Percentiles rank a stretch among this genome's conserved stretches.
phyloP scores from a whole-genome alignment of 768 basidiomycete genomes.

The Lentinula sp. region DNA sequence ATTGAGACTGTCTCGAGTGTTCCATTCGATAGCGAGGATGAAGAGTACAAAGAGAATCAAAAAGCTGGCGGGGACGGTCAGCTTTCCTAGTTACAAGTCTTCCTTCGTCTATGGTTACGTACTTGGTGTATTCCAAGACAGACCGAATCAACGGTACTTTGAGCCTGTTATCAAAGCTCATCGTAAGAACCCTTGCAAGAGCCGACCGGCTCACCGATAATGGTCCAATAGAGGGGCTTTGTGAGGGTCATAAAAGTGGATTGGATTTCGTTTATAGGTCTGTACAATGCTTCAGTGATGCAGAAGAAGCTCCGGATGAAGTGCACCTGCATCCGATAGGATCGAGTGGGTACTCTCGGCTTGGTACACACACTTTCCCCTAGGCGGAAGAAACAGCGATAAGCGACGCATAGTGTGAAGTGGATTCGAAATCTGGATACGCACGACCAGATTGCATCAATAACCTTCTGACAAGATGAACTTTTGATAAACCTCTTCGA shows the following conservation, averaged over 20 bases:
- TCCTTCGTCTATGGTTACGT: conserved; percentile 9
- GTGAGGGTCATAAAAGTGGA: conserved; percentile 93
- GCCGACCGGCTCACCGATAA: conserved; percentile 58
- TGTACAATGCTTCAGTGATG: conserved; percentile 20
- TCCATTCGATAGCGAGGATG: conserved; percentile 73
- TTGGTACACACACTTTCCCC: conserved; percentile 89
- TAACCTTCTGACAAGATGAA: conserved; percentile 85
- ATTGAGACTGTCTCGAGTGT: conserved; percentile 57
- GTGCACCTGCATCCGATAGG: conserved; percentile 69
- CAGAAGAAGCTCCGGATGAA: not conserved
- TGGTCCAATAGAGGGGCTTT: conserved; percentile 93
- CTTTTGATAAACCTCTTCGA: conserved; percentile 89
- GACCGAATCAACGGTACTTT: conserved; percentile 93
- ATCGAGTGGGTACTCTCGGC: conserved; percentile 84
- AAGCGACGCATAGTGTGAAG: not conserved
- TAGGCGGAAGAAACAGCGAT: not conserved
- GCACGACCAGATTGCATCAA: conserved; percentile 76
- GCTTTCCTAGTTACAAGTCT: not conserved
- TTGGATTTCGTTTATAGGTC: conserved; percentile 90
- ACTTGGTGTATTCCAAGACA: conserved; percentile 88
- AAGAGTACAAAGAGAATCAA: conserved; percentile 75
- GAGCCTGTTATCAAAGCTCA: conserved; percentile 38
- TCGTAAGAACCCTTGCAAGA: not conserved
- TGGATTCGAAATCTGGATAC: conserved; percentile 14
- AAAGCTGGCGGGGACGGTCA: conserved; percentile 44